phyloP scores from a whole-genome alignment of 805 yeast genomes.

The Diddensiella santjacobensis region DNA sequence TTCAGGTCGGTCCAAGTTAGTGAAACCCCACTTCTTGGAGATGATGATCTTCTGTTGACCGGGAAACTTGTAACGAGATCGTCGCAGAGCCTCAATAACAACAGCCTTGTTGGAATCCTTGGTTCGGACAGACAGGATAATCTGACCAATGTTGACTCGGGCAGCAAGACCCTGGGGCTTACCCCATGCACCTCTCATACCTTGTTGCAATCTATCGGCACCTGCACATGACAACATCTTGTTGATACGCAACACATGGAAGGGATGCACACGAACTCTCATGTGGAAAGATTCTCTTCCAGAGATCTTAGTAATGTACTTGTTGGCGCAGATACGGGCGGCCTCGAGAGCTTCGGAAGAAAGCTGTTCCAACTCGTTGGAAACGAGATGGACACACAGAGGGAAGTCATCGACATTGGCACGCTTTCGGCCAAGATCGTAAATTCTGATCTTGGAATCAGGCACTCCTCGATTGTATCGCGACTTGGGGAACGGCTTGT shows the following conservation, averaged over 20 bases:
- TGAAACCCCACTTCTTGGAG: constrained; percentile 99
- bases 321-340: constrained; percentile 99
- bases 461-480: constrained; percentile 99
- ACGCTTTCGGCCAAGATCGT: constrained; percentile 99
- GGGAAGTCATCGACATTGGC: constrained; percentile 99
- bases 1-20: constrained; percentile 96
- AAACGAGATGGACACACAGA: constrained; percentile 97
- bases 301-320: constrained; percentile 94
- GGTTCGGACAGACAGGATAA: constrained; percentile 96
- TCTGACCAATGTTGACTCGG: constrained; percentile 98
- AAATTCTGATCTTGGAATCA: constrained; percentile 98
- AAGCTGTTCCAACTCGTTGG: constrained; percentile 98
- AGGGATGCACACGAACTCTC: constrained; percentile 99
- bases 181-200: constrained; percentile 99
- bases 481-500: constrained; percentile 99
- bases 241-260: constrained; percentile 99
- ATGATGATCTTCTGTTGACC: constrained; percentile 99
- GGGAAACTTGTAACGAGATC: constrained; percentile 99
- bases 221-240: constrained; percentile 99
- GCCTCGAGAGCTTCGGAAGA: constrained; percentile 99
- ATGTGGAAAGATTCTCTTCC: constrained; percentile 99
- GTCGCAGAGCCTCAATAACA: constrained; percentile 98
- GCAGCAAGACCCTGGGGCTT: constrained; percentile 99
- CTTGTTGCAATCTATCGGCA: constrained; percentile 99
- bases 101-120: constrained; percentile 97